Evolutionary conservation across 2,329 filamentous ascomycete species (phyloP).

Genomic region (Dryadomyces quercivorus): DNA sequence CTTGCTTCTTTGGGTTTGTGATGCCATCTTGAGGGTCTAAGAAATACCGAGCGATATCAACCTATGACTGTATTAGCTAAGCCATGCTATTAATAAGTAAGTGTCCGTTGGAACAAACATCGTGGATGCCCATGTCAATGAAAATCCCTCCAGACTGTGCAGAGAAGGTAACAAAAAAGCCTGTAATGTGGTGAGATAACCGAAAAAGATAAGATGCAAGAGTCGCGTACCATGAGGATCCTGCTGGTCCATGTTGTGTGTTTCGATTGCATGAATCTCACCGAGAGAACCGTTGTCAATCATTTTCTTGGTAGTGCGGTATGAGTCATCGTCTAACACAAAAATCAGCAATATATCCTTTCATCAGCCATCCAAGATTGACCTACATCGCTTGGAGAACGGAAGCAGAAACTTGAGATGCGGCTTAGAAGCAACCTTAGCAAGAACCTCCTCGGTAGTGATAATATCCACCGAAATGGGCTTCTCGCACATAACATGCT

Average conservation of each 20-base stretch:
- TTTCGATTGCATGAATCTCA: not conserved
- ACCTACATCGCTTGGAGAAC: no score
- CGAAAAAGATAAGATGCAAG: no score
- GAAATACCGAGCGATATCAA: constrained; percentile 7
- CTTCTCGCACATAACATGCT: no score
- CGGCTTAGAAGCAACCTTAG: no score
- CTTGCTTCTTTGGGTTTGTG: constrained; percentile 18
- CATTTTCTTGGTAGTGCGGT: not conserved
- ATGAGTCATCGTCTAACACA: not conserved
- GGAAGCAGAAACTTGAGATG: no score
- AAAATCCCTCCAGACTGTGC: not conserved
- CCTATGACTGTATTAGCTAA: not conserved
- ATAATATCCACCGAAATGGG: no score
- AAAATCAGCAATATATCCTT: not conserved
- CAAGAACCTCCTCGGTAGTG: no score
- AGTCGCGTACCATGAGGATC: not conserved
- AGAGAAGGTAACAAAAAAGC: not conserved
- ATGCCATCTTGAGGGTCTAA: constrained; percentile 8
- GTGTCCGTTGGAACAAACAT: not conserved
- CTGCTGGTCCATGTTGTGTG: not conserved
- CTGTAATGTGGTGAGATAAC: no score
- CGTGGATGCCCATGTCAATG: not conserved
- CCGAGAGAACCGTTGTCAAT: not conserved
- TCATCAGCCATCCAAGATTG: not conserved
- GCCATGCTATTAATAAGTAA: not conserved